Percentiles rank a stretch among this genome's conserved stretches.
These are phyloP conservation scores for Sapria himalayana DNA, from an alignment of 345 rosid genomes.

Conservation along the genomic window DNA sequence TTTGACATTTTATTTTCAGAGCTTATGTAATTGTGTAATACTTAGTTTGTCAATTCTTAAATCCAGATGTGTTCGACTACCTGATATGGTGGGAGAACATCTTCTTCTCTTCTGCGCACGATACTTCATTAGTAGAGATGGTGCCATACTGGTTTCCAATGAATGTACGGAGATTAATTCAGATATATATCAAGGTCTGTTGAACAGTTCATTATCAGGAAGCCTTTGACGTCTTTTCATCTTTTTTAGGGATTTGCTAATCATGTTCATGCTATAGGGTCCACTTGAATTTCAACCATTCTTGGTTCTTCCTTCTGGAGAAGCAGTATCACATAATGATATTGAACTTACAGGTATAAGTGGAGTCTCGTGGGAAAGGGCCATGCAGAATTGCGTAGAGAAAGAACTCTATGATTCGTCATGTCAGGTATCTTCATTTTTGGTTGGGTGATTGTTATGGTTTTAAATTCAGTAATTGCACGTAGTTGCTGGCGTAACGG, in stretches of 20 bases:
- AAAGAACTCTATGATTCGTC: slow-evolving; percentile 74
- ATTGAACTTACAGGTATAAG: slow-evolving; percentile 41
- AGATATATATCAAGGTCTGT: slow-evolving; percentile 76
- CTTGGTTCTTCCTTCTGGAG: slow-evolving; percentile 58
- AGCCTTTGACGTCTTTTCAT: slow-evolving; percentile 1
- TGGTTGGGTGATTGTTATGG: neutral
- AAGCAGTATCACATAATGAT: slow-evolving; percentile 39
- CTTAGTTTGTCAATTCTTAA: slow-evolving; percentile 8
- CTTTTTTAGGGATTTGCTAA: slow-evolving; percentile 3
- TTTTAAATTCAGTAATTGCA: no score
- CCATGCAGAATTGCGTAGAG: slow-evolving; percentile 66
- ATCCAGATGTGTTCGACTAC: slow-evolving; percentile 50
- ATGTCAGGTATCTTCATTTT: slow-evolving; percentile 26
- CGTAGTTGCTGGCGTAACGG: no score
- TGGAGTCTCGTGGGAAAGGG: slow-evolving; percentile 85
- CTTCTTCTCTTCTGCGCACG: slow-evolving; percentile 71
- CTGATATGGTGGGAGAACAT: slow-evolving; percentile 78
- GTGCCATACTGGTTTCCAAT: slow-evolving; percentile 96
- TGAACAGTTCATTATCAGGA: slow-evolving; percentile 6
- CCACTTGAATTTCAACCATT: slow-evolving; percentile 86
- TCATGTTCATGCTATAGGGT: slow-evolving; percentile 33
- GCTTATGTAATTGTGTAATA: slow-evolving; percentile 6
- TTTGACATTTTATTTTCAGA: slow-evolving; percentile 6
- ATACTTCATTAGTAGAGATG: slow-evolving; percentile 89
- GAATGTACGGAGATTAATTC: slow-evolving; percentile 68